Conservation (phyloP, 495 filamentous ascomycete species). For the Penicillium waksmanii region DNA sequence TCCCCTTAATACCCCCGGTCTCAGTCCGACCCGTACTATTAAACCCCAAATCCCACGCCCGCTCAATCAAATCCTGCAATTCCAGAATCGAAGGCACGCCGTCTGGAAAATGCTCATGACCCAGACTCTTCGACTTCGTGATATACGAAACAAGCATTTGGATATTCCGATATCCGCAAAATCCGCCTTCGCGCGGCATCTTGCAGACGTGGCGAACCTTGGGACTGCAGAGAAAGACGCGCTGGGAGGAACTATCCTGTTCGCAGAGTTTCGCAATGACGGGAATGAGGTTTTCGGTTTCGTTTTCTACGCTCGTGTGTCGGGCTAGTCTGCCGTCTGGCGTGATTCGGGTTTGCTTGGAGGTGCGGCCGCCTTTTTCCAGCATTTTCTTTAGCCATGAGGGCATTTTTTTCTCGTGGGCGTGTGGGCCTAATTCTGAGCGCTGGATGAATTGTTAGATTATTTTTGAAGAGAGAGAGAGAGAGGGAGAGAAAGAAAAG, state of each 20-base stretch:
- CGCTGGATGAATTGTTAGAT: conserved; percentile 37
- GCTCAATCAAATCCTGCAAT: conserved; percentile 87
- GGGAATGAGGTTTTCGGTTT: conserved; percentile 69
- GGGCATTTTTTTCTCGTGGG: conserved; percentile 89
- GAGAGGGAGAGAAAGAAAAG: no score
- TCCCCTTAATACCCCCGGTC: conserved; percentile 85
- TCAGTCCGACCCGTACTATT: conserved; percentile 73
- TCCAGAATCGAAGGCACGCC: conserved; percentile 77
- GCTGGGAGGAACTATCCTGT: conserved; percentile 62
- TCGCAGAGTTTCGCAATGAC: conserved; percentile 73
- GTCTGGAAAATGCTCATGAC: conserved; percentile 60
- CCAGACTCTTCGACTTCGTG: conserved; percentile 56
- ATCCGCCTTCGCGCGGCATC: conserved; percentile 78
- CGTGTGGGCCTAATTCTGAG: conserved; percentile 79
- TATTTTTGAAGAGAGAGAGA: conserved; percentile 8
- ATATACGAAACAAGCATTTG: conserved; percentile 91
- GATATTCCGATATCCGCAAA: conserved; percentile 98
- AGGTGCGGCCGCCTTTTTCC: conserved; percentile 62
- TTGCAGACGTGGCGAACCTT: conserved; percentile 81
- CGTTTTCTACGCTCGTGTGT: conserved; percentile 58
- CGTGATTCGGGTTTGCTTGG: conserved; percentile 57
- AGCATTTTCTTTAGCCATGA: conserved; percentile 72
- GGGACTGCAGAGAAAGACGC: conserved; percentile 80
- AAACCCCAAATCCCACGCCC: conserved; percentile 87
- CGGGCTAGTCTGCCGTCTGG: conserved; percentile 52